phyloP scores from a whole-genome alignment of 2,329 filamentous ascomycete genomes.

The Colletotrichum brevisporum region DNA sequence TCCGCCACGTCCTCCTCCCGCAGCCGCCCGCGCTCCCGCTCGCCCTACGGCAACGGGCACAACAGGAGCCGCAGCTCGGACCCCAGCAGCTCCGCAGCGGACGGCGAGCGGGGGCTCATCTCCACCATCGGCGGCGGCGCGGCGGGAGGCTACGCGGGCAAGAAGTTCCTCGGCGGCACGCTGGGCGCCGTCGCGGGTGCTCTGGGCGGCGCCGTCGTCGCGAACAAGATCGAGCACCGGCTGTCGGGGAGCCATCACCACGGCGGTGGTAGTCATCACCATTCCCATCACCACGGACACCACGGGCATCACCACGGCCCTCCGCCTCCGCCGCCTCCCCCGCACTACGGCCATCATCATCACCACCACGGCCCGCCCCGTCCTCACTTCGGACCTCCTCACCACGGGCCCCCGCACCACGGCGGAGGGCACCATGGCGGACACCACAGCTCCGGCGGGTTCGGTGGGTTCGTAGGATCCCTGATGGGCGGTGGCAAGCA shows the following conservation, averaged over 20 bases:
- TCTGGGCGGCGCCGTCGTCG: conserved; percentile 68
- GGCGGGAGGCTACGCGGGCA: conserved; percentile 66
- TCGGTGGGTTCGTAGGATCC: conserved; percentile 43
- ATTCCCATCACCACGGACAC: conserved; percentile 21
- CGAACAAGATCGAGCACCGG: conserved; percentile 65
- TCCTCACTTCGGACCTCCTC: conserved; percentile 24
- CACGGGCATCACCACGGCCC: conserved; percentile 39
- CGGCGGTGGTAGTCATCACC: conserved; percentile 11
- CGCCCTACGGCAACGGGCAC: conserved; percentile 27
- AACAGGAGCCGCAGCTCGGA: conserved; percentile 27
- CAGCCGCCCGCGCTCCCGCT: conserved; percentile 11
- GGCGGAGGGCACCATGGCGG: conserved; percentile 18
- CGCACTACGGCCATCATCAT: conserved; percentile 18
- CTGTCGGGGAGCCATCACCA: conserved; percentile 47
- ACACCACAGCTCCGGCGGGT: conserved; percentile 42
- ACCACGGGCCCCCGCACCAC: conserved; percentile 31
- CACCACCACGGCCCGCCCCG: conserved; percentile 12
- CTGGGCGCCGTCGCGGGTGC: conserved; percentile 67
- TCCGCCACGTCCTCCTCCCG: conserved; percentile 28
- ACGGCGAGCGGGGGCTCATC: conserved; percentile 69
- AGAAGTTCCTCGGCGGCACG: conserved; percentile 68
- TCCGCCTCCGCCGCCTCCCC: neutral
- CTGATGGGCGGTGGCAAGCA: conserved; percentile 38
- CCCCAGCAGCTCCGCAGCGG: conserved; percentile 40
- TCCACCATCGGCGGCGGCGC: conserved; percentile 67